Conservation (phyloP, 139 green algal genomes). For the Prasinococcaceae sp. region DNA sequence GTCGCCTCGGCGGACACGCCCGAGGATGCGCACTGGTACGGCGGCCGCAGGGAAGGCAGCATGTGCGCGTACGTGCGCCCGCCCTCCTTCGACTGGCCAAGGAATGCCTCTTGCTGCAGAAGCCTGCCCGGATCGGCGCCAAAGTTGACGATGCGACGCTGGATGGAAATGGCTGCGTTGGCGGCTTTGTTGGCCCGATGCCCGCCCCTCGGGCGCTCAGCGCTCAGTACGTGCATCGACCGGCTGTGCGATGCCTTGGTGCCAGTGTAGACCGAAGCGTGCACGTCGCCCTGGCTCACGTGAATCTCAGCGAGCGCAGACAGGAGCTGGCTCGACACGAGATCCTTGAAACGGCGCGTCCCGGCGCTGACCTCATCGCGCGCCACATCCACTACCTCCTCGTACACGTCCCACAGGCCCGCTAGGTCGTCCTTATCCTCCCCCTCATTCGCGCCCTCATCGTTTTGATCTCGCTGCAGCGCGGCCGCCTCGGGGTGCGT, state of each 20-base stretch:
- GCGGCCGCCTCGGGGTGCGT: slow-evolving; percentile 24
- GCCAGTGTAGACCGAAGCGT: slow-evolving; percentile 83
- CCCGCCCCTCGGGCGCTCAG: slow-evolving; percentile 6
- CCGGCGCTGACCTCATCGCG: slow-evolving; percentile 16
- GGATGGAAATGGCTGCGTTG: no score
- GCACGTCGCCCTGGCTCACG: slow-evolving; percentile 79
- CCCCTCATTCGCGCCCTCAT: neutral
- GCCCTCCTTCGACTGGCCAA: no score
- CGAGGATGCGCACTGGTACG: no score
- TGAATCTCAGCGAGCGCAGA: slow-evolving; percentile 57
- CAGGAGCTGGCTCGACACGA: no score
- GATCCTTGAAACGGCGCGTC: slow-evolving; percentile 27
- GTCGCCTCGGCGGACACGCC: no score
- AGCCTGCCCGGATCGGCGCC: no score
- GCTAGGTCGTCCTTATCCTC: neutral
- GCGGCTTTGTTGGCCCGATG: no score
- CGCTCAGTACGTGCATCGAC: slow-evolving; percentile 30
- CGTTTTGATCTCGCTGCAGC: neutral
- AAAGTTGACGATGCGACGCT: no score
- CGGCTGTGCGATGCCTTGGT: slow-evolving; percentile 31
- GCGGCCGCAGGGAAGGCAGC: no score
- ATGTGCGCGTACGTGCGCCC: no score
- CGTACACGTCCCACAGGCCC: neutral
- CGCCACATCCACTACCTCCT: slow-evolving; percentile 3
- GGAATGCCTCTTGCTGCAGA: no score